Evolutionary conservation across 257 asterid genomes (phyloP).

Genomic region (Jasminum sambac): DNA sequence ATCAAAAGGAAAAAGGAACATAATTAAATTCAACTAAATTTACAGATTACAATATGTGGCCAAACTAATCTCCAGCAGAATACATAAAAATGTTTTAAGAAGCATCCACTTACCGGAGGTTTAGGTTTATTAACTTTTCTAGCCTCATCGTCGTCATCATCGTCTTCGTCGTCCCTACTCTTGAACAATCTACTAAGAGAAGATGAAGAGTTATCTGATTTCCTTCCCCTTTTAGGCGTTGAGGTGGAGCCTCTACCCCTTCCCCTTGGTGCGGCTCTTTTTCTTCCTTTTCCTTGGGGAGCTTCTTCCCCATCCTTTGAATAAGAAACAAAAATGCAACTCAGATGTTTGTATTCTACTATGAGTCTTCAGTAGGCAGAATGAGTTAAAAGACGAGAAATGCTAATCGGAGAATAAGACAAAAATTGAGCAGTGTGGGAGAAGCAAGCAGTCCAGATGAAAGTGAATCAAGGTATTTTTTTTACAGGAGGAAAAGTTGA

Average conservation of each 20-base stretch:
- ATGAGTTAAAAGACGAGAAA: not conserved
- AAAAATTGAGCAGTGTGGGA: not conserved
- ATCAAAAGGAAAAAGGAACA: slow-evolving; percentile 14
- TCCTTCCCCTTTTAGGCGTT: slow-evolving; percentile 81
- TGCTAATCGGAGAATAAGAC: slow-evolving; percentile 12
- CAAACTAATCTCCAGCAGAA: not conserved
- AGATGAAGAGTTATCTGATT: slow-evolving; percentile 66
- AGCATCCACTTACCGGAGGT: slow-evolving; percentile 67
- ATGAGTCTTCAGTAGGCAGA: not conserved
- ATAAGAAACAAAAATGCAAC: slow-evolving; percentile 15
- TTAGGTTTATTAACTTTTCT: slow-evolving; percentile 57
- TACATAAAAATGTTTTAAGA: slow-evolving; percentile 7
- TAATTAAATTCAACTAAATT: not conserved
- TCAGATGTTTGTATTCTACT: not conserved
- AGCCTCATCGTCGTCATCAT: slow-evolving; percentile 59
- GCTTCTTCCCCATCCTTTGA: slow-evolving; percentile 63
- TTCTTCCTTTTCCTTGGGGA: slow-evolving; percentile 62
- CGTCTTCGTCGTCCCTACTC: slow-evolving; percentile 65
- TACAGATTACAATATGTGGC: slow-evolving; percentile 1
- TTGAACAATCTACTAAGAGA: slow-evolving; percentile 70
- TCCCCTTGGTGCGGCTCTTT: slow-evolving; percentile 91
- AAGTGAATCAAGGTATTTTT: not conserved
- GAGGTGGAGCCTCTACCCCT: slow-evolving; percentile 69
- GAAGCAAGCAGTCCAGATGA: not conserved
- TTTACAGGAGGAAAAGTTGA: not conserved